Conservation (phyloP, 2,329 filamentous ascomycete species). For the Fusarium staphyleae region DNA sequence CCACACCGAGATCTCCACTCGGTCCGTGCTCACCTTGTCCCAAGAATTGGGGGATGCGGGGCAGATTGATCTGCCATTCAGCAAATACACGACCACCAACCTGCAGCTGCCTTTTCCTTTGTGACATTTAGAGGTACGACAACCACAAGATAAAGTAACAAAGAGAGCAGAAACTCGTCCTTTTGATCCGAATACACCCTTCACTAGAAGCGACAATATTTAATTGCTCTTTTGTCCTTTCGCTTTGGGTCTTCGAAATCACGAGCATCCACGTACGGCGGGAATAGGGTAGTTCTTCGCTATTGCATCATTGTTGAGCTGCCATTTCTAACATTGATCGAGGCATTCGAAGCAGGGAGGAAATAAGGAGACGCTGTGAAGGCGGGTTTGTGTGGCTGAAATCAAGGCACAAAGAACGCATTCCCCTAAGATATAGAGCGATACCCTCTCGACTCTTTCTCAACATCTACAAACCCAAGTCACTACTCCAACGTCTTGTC, state of each 20-base stretch:
- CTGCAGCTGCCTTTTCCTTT: conserved; percentile 1
- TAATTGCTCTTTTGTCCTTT: too few relatives aligned
- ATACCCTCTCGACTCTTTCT: background rate
- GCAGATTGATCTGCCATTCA: background rate
- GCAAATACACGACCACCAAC: background rate
- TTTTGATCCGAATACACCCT: too few relatives aligned
- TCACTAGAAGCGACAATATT: too few relatives aligned
- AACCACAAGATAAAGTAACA: conserved; percentile 11
- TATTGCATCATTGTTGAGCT: conserved; percentile 4
- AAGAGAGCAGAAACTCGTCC: background rate
- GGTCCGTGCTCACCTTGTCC: conserved; percentile 10
- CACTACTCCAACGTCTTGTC: background rate
- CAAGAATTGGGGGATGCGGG: background rate
- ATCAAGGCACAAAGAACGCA: background rate
- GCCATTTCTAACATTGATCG: background rate
- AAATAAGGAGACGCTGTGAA: background rate
- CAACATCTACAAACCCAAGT: background rate
- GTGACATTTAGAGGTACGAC: conserved; percentile 1
- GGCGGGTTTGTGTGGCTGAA: background rate
- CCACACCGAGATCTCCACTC: conserved; percentile 1
- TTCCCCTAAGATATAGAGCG: background rate
- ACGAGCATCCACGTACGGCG: background rate
- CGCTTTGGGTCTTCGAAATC: too few relatives aligned
- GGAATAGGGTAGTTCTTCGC: background rate
- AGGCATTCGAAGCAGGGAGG: background rate